Percentiles rank a stretch among this genome's conserved stretches.
Conservation (phyloP, 805 yeast genomes). For the Teunomyces pallodes region DNA sequence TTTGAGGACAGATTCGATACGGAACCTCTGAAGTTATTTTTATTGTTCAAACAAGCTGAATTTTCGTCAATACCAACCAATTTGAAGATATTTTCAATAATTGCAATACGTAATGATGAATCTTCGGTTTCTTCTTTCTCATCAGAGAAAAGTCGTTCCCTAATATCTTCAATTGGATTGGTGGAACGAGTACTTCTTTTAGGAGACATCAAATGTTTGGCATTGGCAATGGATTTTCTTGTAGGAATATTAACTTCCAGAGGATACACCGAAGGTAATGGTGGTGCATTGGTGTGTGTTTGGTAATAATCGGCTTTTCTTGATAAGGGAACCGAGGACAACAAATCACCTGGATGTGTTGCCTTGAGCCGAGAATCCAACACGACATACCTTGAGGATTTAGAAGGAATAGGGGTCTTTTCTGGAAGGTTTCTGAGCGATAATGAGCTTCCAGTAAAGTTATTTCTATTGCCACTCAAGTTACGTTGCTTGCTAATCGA, state of each 20-base stretch:
- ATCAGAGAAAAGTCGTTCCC: conserved; percentile 45
- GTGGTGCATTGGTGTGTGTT: conserved; percentile 10
- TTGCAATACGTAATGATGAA: conserved; percentile 55
- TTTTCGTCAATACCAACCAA: conserved; percentile 56
- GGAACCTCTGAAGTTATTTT: neutral
- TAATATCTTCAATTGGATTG: conserved; percentile 12
- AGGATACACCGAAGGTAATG: conserved; percentile 3
- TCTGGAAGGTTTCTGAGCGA: neutral
- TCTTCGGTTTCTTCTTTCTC: conserved; percentile 71
- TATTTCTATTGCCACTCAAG: neutral
- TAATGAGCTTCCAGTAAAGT: neutral
- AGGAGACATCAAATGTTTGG: conserved; percentile 1
- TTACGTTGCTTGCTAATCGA: neutral
- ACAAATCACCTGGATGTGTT: conserved; percentile 79
- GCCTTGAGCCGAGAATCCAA: conserved; percentile 52
- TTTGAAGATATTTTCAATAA: conserved; percentile 69
- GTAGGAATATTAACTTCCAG: conserved; percentile 6
- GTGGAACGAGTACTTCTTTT: neutral
- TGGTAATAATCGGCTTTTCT: conserved; percentile 34
- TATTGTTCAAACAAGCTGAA: conserved; percentile 5
- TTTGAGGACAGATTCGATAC: conserved; percentile 18
- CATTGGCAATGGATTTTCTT: neutral
- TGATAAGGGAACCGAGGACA: conserved; percentile 76
- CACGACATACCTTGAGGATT: conserved; percentile 37
- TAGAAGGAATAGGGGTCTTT: neutral